phyloP scores from a whole-genome alignment of 169 alveolate genomes.

The Neospora caninum region DNA sequence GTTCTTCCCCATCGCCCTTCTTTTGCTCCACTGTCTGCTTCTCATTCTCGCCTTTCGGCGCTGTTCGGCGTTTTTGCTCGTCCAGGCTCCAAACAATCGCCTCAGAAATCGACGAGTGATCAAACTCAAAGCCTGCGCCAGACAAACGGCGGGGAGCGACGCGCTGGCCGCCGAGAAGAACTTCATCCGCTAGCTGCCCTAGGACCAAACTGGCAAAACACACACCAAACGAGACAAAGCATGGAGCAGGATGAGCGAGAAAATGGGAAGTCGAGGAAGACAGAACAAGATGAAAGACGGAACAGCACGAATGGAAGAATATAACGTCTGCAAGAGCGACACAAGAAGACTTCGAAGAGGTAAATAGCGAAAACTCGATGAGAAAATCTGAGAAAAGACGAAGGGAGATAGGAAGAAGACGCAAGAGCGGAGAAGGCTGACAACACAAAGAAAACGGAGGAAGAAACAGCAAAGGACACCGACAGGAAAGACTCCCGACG shows the following conservation, averaged over 20 bases:
- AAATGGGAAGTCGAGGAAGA: not conserved
- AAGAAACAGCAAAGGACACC: no score
- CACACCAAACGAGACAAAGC: not conserved
- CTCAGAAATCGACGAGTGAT: not conserved
- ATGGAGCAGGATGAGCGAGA: not conserved
- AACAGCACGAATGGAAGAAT: not conserved
- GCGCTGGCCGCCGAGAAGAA: slow-evolving; percentile 7
- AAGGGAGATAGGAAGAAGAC: no score
- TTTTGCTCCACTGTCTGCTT: not conserved
- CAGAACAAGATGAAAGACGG: not conserved
- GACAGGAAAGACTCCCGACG: no score
- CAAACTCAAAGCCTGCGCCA: not conserved
- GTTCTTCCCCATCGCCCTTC: not conserved
- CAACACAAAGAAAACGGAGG: no score
- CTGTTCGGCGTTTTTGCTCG: not conserved
- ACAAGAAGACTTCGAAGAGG: no score
- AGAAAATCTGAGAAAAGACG: not conserved
- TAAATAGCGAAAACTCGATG: not conserved
- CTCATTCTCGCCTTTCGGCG: not conserved
- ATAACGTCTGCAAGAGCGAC: not conserved
- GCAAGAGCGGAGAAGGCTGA: no score
- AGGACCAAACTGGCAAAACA: not conserved
- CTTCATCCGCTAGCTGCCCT: slow-evolving; percentile 8
- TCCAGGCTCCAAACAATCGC: not conserved
- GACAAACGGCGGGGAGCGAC: not conserved